Evolutionary conservation across 495 filamentous ascomycete species (phyloP).

Genomic region (Neurospora sublineolata): DNA sequence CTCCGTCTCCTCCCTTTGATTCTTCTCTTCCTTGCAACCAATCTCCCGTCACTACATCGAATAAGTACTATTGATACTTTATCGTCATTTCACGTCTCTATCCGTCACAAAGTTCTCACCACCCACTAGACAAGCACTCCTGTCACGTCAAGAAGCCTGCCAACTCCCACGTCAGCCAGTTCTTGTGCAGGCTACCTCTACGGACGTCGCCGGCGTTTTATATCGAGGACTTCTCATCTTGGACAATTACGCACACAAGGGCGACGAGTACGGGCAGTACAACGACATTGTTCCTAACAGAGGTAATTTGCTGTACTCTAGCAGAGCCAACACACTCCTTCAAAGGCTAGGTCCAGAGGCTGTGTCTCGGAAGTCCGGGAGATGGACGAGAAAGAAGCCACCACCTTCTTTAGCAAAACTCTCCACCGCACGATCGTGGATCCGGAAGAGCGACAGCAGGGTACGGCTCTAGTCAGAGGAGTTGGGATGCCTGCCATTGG

Average conservation of each 20-base stretch:
- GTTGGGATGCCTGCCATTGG: neutral
- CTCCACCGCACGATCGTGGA: neutral
- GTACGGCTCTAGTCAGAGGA: neutral
- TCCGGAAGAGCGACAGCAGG: neutral
- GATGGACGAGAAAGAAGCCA: neutral
- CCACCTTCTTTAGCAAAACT: neutral
- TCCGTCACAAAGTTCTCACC: too few relatives aligned
- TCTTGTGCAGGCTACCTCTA: too few relatives aligned
- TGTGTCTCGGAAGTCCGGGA: neutral
- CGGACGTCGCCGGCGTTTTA: too few relatives aligned
- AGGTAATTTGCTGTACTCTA: neutral
- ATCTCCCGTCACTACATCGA: too few relatives aligned
- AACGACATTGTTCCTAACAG: neutral
- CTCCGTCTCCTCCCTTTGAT: too few relatives aligned
- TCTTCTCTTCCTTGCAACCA: too few relatives aligned
- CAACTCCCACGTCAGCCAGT: too few relatives aligned
- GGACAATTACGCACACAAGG: constrained; percentile 1
- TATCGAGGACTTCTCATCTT: constrained; percentile 3
- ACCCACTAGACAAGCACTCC: too few relatives aligned
- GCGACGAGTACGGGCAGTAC: neutral
- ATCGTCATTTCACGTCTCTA: too few relatives aligned
- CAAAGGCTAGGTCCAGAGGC: neutral
- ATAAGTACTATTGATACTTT: too few relatives aligned
- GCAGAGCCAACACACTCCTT: neutral
- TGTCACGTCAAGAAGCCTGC: too few relatives aligned